phyloP scores from a whole-genome alignment of 2,329 filamentous ascomycete species.

The Ascochyta clinopodiicola region DNA sequence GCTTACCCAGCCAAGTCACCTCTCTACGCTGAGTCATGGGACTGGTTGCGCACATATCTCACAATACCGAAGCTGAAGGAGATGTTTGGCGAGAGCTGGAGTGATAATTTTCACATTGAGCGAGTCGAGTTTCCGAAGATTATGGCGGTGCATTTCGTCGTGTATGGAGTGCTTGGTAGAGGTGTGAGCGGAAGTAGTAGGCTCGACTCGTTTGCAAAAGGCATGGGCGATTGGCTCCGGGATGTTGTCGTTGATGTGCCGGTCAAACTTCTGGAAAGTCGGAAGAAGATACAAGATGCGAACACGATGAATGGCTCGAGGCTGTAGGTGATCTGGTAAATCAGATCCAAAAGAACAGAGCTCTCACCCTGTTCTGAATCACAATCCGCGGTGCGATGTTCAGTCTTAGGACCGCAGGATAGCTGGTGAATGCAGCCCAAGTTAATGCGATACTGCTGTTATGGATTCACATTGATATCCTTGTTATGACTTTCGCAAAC shows the following conservation, averaged over 20 bases:
- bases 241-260: slow-evolving; percentile 54
- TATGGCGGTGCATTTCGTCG: slow-evolving; percentile 45
- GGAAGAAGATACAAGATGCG: slow-evolving; percentile 4
- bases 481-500: neutral
- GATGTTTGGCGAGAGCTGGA: slow-evolving; percentile 38
- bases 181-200: slow-evolving; percentile 57
- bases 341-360: neutral
- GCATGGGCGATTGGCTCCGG: slow-evolving; percentile 60
- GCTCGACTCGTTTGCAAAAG: slow-evolving; percentile 60
- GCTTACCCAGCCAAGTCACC: slow-evolving; percentile 28
- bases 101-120: slow-evolving; percentile 30
- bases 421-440: too few relatives aligned
- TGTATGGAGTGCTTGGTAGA: slow-evolving; percentile 47
- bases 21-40: slow-evolving; percentile 36
- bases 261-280: slow-evolving; percentile 34
- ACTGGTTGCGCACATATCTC: slow-evolving; percentile 41
- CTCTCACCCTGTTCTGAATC: neutral
- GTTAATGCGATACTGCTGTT: neutral
- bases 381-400: neutral
- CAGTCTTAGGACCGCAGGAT: too few relatives aligned
- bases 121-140: slow-evolving; percentile 43
- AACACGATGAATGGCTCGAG: neutral
- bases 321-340: neutral
- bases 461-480: too few relatives aligned
- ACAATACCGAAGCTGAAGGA: slow-evolving; percentile 35